Conservation (phyloP, 1,284 basidiomycete species). For the Trichosporon coremiiforme region DNA sequence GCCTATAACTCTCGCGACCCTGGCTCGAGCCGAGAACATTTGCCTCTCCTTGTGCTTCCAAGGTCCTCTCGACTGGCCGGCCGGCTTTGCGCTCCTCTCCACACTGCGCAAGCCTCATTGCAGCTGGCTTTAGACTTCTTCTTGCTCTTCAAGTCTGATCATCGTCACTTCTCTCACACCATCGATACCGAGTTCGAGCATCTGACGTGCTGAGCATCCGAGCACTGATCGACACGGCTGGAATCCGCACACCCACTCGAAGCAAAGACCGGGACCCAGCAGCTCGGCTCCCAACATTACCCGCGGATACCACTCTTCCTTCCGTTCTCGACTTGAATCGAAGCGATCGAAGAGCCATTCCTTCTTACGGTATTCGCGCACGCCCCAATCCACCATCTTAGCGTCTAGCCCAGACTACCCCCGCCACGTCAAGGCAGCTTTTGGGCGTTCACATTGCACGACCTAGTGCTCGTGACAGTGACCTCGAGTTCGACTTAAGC, state of each 20-base stretch:
- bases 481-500: not conserved
- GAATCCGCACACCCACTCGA: not conserved
- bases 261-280: not conserved
- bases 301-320: constrained; percentile 10
- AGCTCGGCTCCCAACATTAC: constrained; percentile 11
- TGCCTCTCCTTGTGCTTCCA: not conserved
- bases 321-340: constrained; percentile 11
- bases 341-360: constrained; percentile 11
- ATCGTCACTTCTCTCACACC: not conserved
- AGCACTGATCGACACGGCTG: not conserved
- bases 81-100: not conserved
- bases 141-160: not conserved
- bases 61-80: too few species aligned
- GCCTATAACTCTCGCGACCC: not conserved
- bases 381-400: not conserved
- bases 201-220: not conserved
- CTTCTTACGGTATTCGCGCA: constrained; percentile 6
- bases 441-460: constrained; percentile 11
- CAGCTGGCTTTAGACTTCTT: not conserved
- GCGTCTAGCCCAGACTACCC: not conserved
- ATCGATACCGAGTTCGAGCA: not conserved
- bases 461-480: not conserved
- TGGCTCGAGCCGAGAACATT: constrained; percentile 12
- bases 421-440: constrained; percentile 1
- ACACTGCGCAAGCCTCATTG: not conserved